Base-by-base conservation (phyloP, 108 stramenopile species). In the Cyclotella distinguenda region DNA sequence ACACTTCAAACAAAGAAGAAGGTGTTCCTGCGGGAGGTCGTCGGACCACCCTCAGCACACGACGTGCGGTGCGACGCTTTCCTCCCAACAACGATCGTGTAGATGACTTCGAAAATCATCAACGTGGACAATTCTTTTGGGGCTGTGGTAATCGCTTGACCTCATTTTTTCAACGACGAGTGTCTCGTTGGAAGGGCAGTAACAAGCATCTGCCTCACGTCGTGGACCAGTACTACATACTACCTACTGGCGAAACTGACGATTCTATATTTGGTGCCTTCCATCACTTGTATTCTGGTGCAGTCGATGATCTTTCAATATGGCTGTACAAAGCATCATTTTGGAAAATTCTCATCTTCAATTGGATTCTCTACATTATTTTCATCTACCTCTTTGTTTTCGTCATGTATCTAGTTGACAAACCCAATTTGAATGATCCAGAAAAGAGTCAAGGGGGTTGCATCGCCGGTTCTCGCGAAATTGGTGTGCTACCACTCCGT, bases 241-340 rank as follows among this genome's bases (percentile, higher is more conserved):
- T 49, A 15, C 68, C 68, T 21, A 57, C 68, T 8, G 68, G 59
- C 1, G 57, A 58, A 23, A 42, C 10, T 6, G 39, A 35, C 12
- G 13, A 58, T 0, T 40, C 68, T 6, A 23, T 68, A 1, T 39
- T 68, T 8, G 55, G 59, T 33, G 68, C 68, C 13, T 50, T 68
- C 10, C 25, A 15, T 18, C 43, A 48, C 3, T 18, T 68, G 2
- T 60, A 39, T 25, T 68, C 58, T 0, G 38, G 51, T 0, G 66
- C 58, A 12, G 49, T 74, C 18, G 47, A 31, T 15, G 63, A 57
- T 60, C 22, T 67, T 26, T 39, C 67, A 44, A 47, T 52, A 28
- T 60, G 55, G 68, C 18, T 68, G 1, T 68, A 68, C 36, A 58
- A 27, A 16, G 57, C 68, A n/a, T 68, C 68, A n/a, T 56, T 68